phyloP scores from a whole-genome alignment of 164 flowering plant genomes.

The Platanus orientalis region DNA sequence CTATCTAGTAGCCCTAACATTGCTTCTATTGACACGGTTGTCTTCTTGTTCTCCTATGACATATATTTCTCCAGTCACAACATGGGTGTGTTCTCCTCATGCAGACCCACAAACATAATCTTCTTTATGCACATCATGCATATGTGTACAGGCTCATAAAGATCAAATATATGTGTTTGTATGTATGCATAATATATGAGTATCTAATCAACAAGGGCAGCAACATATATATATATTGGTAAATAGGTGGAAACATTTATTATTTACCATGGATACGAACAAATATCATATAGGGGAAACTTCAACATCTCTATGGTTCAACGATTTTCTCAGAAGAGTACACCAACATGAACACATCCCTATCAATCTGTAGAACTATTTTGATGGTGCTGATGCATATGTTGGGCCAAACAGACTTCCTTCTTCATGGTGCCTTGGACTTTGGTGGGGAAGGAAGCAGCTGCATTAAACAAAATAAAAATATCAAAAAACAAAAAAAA shows the following conservation, averaged over 20 bases:
- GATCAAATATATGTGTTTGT: too few relatives aligned
- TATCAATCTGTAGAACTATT: constrained; percentile 13
- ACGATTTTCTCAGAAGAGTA: neutral
- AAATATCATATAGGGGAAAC: neutral
- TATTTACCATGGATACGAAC: neutral
- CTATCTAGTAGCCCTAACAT: too few relatives aligned
- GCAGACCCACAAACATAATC: too few relatives aligned
- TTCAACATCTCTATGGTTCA: neutral
- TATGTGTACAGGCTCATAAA: too few relatives aligned
- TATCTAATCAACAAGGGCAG: neutral
- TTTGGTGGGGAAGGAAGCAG: constrained; percentile 70
- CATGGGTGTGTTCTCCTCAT: too few relatives aligned
- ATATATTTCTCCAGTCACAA: too few relatives aligned
- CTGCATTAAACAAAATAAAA: constrained; percentile 31
- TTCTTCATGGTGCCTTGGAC: constrained; percentile 49
- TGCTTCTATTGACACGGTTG: too few relatives aligned
- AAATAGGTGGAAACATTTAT: too few relatives aligned
- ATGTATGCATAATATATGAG: too few relatives aligned
- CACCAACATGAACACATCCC: neutral
- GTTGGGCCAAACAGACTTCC: constrained; percentile 1
- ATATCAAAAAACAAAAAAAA: neutral
- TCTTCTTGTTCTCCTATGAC: too few relatives aligned
- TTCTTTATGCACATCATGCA: too few relatives aligned
- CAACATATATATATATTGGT: too few relatives aligned
- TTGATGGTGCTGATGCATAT: constrained; percentile 9